Base-by-base conservation (phyloP, 2,329 filamentous ascomycete genomes). In the Diplodia sapinea region DNA sequence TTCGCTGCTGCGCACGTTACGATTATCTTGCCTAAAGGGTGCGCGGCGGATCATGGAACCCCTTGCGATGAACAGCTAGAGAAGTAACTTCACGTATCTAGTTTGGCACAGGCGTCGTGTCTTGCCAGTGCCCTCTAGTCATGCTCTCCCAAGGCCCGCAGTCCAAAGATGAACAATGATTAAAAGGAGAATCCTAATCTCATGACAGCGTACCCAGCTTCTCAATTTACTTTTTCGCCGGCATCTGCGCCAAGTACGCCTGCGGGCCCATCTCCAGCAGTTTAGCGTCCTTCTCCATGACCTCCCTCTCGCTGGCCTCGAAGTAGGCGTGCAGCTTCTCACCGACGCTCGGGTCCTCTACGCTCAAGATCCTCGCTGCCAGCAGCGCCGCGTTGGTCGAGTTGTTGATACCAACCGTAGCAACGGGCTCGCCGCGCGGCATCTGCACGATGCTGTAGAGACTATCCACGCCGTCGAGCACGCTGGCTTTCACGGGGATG, bases 261-360 rank as follows among this genome's bases (percentile, higher is more conserved):
- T 86, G 79, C 74, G 83, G 87, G 0, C 88, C 88, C 50, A 85
- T 78, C 65, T 86, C 83, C 69, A 84, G 76, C 70, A 92, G 74
- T 73, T 77, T 83, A 26, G 75, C 79, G 49, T 88, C 89, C 80
- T 92, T 92, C 31, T 79, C 83, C 70, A 86, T 77, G 1, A 92
- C 90, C 73, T 89, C 87, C 67, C 82, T 80, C 75, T 86, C 85
- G 81, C 90, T 89, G 8, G 85, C 82, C 62, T 82, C 79, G 76
- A 88, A 86, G 75, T 91, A 93, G 20, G 82, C 79, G 70, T 83
- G 83, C 81, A 91, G 82, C 72, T 84, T 83, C 68, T 84, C 79
- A 61, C 82, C 79, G n/a, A 91, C 82, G n/a, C 79, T 82, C 15
- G 80, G 79, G 68, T 89, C 85, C 47, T 80, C 82, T 29, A 74